A percentile compares a stretch with the other conserved stretches of the same genome.
phyloP scores from a whole-genome alignment of 768 basidiomycete species.

The Neoboletus magnificus region DNA sequence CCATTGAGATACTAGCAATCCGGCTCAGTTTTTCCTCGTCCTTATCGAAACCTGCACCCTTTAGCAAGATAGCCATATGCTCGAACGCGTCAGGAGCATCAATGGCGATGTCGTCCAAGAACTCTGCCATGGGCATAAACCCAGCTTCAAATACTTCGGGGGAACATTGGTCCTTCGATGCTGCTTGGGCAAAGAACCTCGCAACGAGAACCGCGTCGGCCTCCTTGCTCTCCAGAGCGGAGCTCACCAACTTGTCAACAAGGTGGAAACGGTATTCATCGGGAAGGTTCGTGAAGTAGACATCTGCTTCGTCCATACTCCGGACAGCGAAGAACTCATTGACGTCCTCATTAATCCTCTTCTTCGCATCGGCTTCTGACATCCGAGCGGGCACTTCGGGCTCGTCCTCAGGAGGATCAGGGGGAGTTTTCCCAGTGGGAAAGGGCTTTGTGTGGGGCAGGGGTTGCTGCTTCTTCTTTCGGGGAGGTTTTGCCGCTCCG shows the following conservation, averaged over 20 bases:
- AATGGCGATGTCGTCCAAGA: slow-evolving; percentile 84
- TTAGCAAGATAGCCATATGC: slow-evolving; percentile 72
- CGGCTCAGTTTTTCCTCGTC: slow-evolving; percentile 56
- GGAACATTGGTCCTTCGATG: slow-evolving; percentile 58
- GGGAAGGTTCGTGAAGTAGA: slow-evolving; percentile 77
- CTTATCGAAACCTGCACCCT: slow-evolving; percentile 55
- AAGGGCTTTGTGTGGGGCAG: slow-evolving; percentile 71
- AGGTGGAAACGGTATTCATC: slow-evolving; percentile 58
- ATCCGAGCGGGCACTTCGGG: slow-evolving; percentile 48
- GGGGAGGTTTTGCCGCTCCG: slow-evolving; percentile 45
- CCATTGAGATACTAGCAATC: slow-evolving; percentile 59
- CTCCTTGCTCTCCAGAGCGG: slow-evolving; percentile 79
- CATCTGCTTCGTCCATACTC: slow-evolving; percentile 82
- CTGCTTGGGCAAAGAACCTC: slow-evolving; percentile 64
- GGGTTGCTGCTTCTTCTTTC: slow-evolving; percentile 71
- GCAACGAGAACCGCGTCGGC: slow-evolving; percentile 75
- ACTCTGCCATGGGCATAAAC: slow-evolving; percentile 63
- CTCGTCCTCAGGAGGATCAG: slow-evolving; percentile 49
- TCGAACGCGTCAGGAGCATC: slow-evolving; percentile 86
- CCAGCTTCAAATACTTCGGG: slow-evolving; percentile 69
- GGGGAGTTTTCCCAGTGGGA: slow-evolving; percentile 43
- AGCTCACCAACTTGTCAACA: slow-evolving; percentile 70
- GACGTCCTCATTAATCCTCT: slow-evolving; percentile 75
- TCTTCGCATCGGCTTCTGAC: slow-evolving; percentile 63
- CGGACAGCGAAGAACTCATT: slow-evolving; percentile 88